A percentile compares a stretch with the other conserved stretches of the same genome.
Conservation (phyloP, 2,329 filamentous ascomycete species). For the Colletotrichum coccodes region DNA sequence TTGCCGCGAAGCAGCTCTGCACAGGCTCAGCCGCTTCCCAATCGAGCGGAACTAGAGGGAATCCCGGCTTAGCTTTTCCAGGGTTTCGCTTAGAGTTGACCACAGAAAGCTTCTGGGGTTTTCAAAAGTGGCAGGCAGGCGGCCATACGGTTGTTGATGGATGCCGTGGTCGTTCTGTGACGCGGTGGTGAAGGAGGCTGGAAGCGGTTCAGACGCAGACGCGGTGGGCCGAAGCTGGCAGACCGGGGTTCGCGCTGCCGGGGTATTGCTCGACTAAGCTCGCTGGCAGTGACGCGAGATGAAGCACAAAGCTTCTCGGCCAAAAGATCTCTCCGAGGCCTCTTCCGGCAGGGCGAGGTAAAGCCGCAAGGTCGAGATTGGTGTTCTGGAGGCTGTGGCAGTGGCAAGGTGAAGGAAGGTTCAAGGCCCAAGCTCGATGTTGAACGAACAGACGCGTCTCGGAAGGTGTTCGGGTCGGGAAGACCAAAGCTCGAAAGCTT, state of each 20-base stretch:
- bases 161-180: not conserved
- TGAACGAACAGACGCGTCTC: constrained; percentile 28
- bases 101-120: not conserved
- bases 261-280: not conserved
- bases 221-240: constrained; percentile 11
- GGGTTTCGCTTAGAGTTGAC: not conserved
- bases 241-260: constrained; percentile 24
- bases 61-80: not conserved
- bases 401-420: constrained; percentile 8
- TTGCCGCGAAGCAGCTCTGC: not conserved
- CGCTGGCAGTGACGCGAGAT: not conserved
- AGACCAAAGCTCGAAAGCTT: constrained; percentile 27
- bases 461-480: constrained; percentile 21
- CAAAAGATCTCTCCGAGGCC: too few relatives aligned
- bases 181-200: constrained; percentile 5
- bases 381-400: not conserved
- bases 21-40: not conserved
- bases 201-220: constrained; percentile 22
- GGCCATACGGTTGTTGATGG: not conserved
- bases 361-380: not conserved
- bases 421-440: constrained; percentile 18
- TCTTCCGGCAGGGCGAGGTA: not conserved
- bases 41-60: not conserved
- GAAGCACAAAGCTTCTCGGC: not conserved
- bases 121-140: not conserved